A percentile compares a stretch with the other conserved stretches of the same genome.
phyloP scores from a whole-genome alignment of 768 basidiomycete species.

The Leccinum rimulosum region DNA sequence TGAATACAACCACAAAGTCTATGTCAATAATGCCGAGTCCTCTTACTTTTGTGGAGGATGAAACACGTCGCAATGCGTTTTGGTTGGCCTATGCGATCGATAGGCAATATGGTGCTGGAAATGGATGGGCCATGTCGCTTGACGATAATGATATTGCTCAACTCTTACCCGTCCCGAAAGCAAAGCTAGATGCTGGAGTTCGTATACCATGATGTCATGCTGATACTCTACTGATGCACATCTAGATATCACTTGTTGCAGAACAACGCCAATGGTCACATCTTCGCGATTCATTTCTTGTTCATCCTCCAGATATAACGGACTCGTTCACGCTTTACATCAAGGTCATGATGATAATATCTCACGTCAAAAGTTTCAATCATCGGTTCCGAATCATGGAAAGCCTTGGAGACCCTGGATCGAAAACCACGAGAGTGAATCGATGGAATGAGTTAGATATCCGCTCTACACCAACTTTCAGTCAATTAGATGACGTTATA shows the following conservation, averaged over 20 bases:
- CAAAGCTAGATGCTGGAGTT: slow-evolving; percentile 62
- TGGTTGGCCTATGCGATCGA: slow-evolving; percentile 73
- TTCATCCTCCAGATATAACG: slow-evolving; percentile 58
- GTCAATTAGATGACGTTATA: slow-evolving; percentile 59
- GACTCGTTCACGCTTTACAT: slow-evolving; percentile 73
- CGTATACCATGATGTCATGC: slow-evolving; percentile 17
- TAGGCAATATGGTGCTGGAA: slow-evolving; percentile 62
- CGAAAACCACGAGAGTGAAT: slow-evolving; percentile 22
- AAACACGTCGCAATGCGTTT: slow-evolving; percentile 68
- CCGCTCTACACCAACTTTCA: slow-evolving; percentile 59
- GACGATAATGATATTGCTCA: slow-evolving; percentile 77
- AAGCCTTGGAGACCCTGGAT: slow-evolving; percentile 53
- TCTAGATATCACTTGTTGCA: slow-evolving; percentile 45
- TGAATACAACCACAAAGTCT: slow-evolving; percentile 54
- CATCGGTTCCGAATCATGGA: slow-evolving; percentile 60
- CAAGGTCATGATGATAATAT: slow-evolving; percentile 66
- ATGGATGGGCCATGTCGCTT: slow-evolving; percentile 67
- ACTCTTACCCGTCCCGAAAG: slow-evolving; percentile 59
- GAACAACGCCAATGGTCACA: slow-evolving; percentile 68
- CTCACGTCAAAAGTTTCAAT: slow-evolving; percentile 61
- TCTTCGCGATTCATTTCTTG: slow-evolving; percentile 54
- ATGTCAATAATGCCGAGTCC: slow-evolving; percentile 60
- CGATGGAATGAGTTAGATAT: slow-evolving; percentile 49
- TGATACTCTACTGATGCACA: slow-evolving; percentile 6
- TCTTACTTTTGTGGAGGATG: slow-evolving; percentile 64